Evolutionary conservation across 2,329 filamentous ascomycete species (phyloP).

Genomic region (Xylaria sp.): DNA sequence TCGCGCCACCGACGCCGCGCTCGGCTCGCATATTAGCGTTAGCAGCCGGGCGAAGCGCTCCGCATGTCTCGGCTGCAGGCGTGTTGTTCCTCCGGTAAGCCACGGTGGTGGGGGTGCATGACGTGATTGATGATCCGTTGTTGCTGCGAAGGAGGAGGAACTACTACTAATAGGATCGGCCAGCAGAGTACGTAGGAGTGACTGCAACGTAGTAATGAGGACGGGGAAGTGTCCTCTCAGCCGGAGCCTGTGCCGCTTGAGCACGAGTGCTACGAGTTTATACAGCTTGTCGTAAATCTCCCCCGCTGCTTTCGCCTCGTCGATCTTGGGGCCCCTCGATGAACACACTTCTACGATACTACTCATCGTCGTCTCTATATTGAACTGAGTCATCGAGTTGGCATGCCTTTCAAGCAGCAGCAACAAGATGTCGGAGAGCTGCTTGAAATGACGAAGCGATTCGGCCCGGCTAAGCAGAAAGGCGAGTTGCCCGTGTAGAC

Average conservation of each 20-base stretch:
- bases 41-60: slow-evolving; percentile 57
- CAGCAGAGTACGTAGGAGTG: slow-evolving; percentile 58
- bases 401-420: slow-evolving; percentile 54
- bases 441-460: slow-evolving; percentile 34
- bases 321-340: slow-evolving; percentile 24
- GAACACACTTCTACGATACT: slow-evolving; percentile 44
- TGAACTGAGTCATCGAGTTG: slow-evolving; percentile 59
- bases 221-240: slow-evolving; percentile 66
- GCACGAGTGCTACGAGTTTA: slow-evolving; percentile 57
- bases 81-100: slow-evolving; percentile 44
- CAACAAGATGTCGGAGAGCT: slow-evolving; percentile 31
- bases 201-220: slow-evolving; percentile 56
- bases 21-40: slow-evolving; percentile 63
- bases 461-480: slow-evolving; percentile 26
- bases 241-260: slow-evolving; percentile 63
- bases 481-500: slow-evolving; percentile 30
- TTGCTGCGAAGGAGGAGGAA: slow-evolving; percentile 29
- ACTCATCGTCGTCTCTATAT: slow-evolving; percentile 56
- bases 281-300: slow-evolving; percentile 52
- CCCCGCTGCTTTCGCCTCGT: slow-evolving; percentile 34
- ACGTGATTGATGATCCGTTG: slow-evolving; percentile 24
- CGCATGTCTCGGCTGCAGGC: slow-evolving; percentile 47
- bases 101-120: slow-evolving; percentile 31
- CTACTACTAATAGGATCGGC: slow-evolving; percentile 40
- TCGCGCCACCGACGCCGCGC: slow-evolving; percentile 56